Conservation (phyloP, 2,329 filamentous ascomycete species). For the Huntiella bhutanensis region DNA sequence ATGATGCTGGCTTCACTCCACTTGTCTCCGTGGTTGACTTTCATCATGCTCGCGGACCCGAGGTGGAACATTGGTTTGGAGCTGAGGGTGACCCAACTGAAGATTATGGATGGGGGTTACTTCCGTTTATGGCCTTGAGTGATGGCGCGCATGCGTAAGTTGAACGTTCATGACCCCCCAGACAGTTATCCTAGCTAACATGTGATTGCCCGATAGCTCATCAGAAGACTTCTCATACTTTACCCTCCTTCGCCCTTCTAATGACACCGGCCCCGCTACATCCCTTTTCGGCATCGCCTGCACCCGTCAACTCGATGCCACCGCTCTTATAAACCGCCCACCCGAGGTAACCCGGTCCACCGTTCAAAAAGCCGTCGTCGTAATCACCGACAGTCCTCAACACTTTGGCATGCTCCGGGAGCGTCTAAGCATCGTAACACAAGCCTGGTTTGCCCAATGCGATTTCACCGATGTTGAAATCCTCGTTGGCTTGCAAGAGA, state of each 20-base stretch:
- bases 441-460: conserved; percentile 87
- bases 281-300: conserved; percentile 94
- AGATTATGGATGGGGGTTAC: conserved; percentile 74
- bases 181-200: background rate
- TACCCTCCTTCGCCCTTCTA: conserved; percentile 53
- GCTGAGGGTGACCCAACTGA: conserved; percentile 57
- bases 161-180: background rate
- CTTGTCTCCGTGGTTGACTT: conserved; percentile 68
- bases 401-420: conserved; percentile 81
- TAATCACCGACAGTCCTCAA: conserved; percentile 79
- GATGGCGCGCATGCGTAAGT: conserved; percentile 86
- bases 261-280: conserved; percentile 35
- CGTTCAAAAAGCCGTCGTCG: conserved; percentile 93
- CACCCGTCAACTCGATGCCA: conserved; percentile 74
- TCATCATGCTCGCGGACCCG: conserved; percentile 71
- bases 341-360: conserved; percentile 90
- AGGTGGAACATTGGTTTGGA: conserved; percentile 86
- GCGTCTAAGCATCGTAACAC: conserved; percentile 74
- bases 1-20: conserved; percentile 33
- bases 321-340: conserved; percentile 56
- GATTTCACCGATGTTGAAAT: conserved; percentile 90
- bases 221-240: conserved; percentile 98
- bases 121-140: conserved; percentile 92
- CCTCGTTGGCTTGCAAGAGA: conserved; percentile 76
- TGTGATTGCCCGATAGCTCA: conserved; percentile 32